A percentile compares a stretch with the other conserved stretches of the same genome.
Evolutionary conservation across 139 green algal genomes (phyloP).

Genomic region (Helicosporidium sp.): DNA sequence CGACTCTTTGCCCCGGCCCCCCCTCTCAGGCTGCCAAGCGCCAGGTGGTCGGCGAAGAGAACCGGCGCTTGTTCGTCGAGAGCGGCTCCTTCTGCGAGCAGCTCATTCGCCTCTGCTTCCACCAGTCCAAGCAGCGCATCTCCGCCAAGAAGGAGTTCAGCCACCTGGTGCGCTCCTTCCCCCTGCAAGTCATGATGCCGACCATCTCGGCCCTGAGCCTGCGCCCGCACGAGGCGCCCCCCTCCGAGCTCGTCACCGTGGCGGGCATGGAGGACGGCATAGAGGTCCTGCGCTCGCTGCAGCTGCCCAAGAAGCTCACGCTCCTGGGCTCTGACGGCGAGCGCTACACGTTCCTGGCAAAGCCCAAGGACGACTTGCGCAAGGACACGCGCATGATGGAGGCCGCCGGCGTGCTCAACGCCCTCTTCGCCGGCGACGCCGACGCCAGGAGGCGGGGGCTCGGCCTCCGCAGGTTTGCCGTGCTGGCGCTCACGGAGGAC

Average conservation of each 20-base stretch:
- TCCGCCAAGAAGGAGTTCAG: slow-evolving; percentile 30
- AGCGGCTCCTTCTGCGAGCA: slow-evolving; percentile 46
- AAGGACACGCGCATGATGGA: slow-evolving; percentile 97
- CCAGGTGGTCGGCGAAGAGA: background rate
- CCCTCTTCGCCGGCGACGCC: slow-evolving; percentile 29
- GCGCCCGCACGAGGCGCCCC: too few species aligned
- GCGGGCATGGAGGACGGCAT: slow-evolving; percentile 58
- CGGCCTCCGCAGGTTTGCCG: slow-evolving; percentile 54
- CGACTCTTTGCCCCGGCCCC: background rate
- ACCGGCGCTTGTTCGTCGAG: slow-evolving; percentile 12
- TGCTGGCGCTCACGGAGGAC: slow-evolving; percentile 81
- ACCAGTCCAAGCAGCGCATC: slow-evolving; percentile 8
- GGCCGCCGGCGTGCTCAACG: slow-evolving; percentile 44
- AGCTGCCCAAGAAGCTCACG: slow-evolving; percentile 79
- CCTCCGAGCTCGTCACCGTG: slow-evolving; percentile 36
- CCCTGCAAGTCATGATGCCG: slow-evolving; percentile 54
- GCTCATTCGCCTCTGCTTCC: slow-evolving; percentile 50
- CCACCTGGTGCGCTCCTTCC: slow-evolving; percentile 37
- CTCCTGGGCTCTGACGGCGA: slow-evolving; percentile 55
- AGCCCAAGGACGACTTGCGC: slow-evolving; percentile 93
- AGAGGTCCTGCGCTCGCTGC: slow-evolving; percentile 52
- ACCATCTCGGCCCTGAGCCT: too few species aligned
- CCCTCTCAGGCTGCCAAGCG: slow-evolving; percentile 5
- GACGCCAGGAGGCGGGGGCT: slow-evolving; percentile 45
- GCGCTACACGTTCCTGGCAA: slow-evolving; percentile 81